Evolutionary conservation across 2,329 filamentous ascomycete species (phyloP), one percentile per base, ranked within the genome.

Genomic region (Colletotrichum musicola): DNA sequence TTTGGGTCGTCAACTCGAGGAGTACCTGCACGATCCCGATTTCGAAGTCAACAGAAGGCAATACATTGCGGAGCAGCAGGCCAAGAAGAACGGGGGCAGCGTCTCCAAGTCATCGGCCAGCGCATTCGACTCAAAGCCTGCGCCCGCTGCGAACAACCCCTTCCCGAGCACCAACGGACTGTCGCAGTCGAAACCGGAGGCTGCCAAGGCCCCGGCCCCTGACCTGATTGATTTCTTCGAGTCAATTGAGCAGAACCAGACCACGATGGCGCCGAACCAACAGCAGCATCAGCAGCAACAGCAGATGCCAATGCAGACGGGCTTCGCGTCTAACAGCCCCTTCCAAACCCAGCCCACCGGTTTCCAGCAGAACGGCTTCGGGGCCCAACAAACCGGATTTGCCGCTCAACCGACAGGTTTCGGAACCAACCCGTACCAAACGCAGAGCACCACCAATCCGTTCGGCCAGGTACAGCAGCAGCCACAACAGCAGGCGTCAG

Each of bases 171-270:
- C 80, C 5, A 83, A 82, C 61, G 75, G 76, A 44, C 73, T 79
- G 50, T 68, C 73, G 35, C 71, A 72, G 64, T 63, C 76, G 27
- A 86, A 86, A 72, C 80, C 85, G 7, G 82, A 81, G 71, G 79
- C 81, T 3, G 78, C 81, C 42, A 94, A 92, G 79, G 90, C 87
- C 2, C 89, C 90, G 30, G 90, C 88, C 73, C 89, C 91, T 30
- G 93, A 97, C 82, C 85, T 97, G 70, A 98, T 97, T 76, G 96
- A 95, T 82, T 98, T 97, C 81, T 97, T 97, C 78, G 95, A 92
- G 76, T 95, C 94, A 6, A 97, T 97, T 75, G 95, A 98, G 76
- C 90, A 94, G 76, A 94, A 95, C 72, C 94, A 96, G 78, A 93
- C 93, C 59, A 85, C 91, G 1, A 88, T 93, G 85, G 85, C 80